Evolutionary conservation across 345 rosid species (phyloP).

Genomic region (Populus nigra): DNA sequence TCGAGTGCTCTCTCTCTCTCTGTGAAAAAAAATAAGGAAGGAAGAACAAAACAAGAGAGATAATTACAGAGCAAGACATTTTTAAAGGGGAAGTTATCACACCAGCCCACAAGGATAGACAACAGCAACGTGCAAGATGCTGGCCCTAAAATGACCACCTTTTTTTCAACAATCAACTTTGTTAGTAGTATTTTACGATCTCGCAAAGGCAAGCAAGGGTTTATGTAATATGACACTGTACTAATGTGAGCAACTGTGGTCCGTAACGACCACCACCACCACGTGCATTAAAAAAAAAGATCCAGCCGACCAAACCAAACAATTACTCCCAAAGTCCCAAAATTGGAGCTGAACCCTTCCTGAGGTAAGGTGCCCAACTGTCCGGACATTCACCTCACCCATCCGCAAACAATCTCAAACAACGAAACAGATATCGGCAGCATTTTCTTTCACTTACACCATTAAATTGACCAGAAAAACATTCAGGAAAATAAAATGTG

Average conservation of each 20-base stretch:
- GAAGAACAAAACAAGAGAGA: background rate
- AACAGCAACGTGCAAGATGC: constrained; percentile 10
- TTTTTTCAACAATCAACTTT: constrained; percentile 18
- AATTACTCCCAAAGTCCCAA: background rate
- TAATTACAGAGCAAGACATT: background rate
- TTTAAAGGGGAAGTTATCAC: background rate
- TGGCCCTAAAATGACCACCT: constrained; percentile 9
- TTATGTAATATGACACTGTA: background rate
- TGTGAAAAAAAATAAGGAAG: no score
- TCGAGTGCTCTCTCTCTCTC: no score
- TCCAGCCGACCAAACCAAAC: background rate
- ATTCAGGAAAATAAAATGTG: background rate
- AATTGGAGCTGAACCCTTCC: background rate
- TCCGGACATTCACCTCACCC: no score
- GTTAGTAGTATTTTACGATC: background rate
- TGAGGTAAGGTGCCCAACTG: background rate
- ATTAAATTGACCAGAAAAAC: background rate
- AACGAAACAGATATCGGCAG: background rate
- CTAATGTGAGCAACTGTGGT: background rate
- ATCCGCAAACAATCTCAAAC: background rate
- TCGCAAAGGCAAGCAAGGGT: background rate
- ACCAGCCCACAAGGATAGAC: background rate
- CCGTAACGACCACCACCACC: background rate
- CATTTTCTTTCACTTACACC: background rate
- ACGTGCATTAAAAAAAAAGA: background rate